Evolutionary conservation across 305 asterid genomes (phyloP), one percentile per base, ranked within the genome.

Genomic region (Vinca major): DNA sequence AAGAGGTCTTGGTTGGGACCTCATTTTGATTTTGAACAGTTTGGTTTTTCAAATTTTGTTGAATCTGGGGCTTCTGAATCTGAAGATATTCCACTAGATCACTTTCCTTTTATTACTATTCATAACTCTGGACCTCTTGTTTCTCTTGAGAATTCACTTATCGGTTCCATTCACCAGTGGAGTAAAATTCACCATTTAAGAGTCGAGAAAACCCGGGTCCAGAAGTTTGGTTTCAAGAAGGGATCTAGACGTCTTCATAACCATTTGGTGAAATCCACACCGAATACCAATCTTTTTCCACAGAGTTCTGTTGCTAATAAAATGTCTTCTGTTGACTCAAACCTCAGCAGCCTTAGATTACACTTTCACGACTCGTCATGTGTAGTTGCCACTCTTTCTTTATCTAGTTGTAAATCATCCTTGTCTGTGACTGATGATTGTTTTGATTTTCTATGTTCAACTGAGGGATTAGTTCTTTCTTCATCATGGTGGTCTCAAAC

Each of bases 361-460:
- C 92, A 93, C 82, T 86, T 93, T 80, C 99, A 91, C 74, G 97
- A 93, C 76, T 79, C 96, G 54, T 79, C 95, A 10, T 79, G 91
- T 83, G 81, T 82, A 77, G 49, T 93, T 67, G 94, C 88, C 63
- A 85, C 86, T 64, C 64, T 91, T 73, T 74, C 79, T 76, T 75
- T 89, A 66, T 89, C 92, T 66, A 73, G 73, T 49, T 86, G 82
- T 83, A 79, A 79, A 77, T 84, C 86, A 63, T 65, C 68, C 63
- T 67, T 85, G 69, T 74, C 89, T 63, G 33, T 80, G 55, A 78
- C 82, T 64, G 85, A 75, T 44, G 83, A 80, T 80, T 67, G 71
- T 77, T 79, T 84, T 69, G 92, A 89, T 69, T 41, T 93, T 64
- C 72, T 82, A 62, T 85, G 89, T 80, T 87, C 87, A 69, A 83